A percentile compares a stretch with the other conserved stretches of the same genome.
These are phyloP conservation scores for Neonectria ditissima DNA, from an alignment of 2,329 filamentous ascomycete species.

Conservation along the genomic window DNA sequence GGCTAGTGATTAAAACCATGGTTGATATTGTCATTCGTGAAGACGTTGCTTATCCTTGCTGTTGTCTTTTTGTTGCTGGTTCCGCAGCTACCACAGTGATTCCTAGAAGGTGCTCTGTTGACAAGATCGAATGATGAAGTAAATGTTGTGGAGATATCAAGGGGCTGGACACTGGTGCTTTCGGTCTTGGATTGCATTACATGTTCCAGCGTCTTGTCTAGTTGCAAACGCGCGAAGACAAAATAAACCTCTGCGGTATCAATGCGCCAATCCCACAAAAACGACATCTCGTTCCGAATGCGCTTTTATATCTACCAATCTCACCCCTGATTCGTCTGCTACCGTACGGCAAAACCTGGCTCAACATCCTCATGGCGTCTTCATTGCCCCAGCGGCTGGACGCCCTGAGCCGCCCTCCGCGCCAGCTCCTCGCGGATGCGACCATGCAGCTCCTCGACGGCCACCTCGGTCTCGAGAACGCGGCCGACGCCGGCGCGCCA, in stretches of 20 bases:
- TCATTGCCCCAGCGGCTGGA: constrained; percentile 14
- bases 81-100: background rate
- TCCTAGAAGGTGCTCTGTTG: background rate
- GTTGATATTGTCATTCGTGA: constrained; percentile 37
- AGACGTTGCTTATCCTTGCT: background rate
- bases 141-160: background rate
- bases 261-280: constrained; percentile 8
- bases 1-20: constrained; percentile 53
- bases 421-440: constrained; percentile 74
- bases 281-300: background rate
- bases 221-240: constrained; percentile 1
- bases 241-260: constrained; percentile 9
- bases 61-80: background rate
- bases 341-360: background rate
- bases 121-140: background rate
- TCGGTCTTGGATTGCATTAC: background rate
- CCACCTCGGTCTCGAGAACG: constrained; percentile 88
- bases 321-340: background rate
- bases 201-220: too few relatives aligned
- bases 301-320: background rate
- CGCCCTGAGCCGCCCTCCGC: constrained; percentile 38
- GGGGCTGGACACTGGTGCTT: background rate
- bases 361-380: background rate
- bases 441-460: constrained; percentile 76
- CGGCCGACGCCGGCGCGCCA: constrained; percentile 85